Base-by-base conservation (phyloP, 2,329 filamentous ascomycete genomes). In the Exophiala mesophila region DNA sequence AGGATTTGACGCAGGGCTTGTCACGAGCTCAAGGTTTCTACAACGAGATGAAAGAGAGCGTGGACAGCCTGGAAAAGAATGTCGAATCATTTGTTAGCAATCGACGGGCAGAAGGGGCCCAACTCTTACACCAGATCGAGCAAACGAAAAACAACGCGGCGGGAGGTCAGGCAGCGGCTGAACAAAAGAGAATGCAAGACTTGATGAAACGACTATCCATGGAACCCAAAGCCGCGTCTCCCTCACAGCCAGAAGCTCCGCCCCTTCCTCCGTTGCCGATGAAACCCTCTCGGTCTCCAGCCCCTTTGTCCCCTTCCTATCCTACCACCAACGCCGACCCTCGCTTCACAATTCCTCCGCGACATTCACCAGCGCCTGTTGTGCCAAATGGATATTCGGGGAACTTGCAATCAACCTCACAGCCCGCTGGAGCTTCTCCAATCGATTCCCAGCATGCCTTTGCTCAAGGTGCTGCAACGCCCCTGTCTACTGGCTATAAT, bases 61-160 rank as follows among this genome's bases (percentile, higher is more conserved):
- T 94, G 0, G 85, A 90, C 53, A 95, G 86, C 59, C 70, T 96
- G 29, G 81, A 88, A 57, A 92, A 95, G 74, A 98, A 98, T 57
- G 92, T 98, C 1, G 90, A 97, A 53, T 85, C 85, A 0, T 98
- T 98, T 65, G 89, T 98, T 53, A 94, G 88, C 69, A 98, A 98
- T 63, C 79, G 92, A 38, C 74, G 89, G 47, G 83, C 86, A 1
- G 92, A 98, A 68, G 92, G 92, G 3, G 87, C 88, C 0, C 87
- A 95, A 61, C 76, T 98, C 4, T 76, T 98, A 24, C 81, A 79
- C 54, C 84, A 88, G 55, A 98, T 98, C 50, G 88, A 95, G 63
- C 81, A 85, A 54, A 80, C 84, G 37, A 83, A 83, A 57, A 76
- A 78, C 3, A 78, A 74, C 37, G 82, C 69, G 26, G 67, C 69